Percentiles rank a stretch among this genome's conserved stretches.
Conservation (phyloP, 2,329 filamentous ascomycete species). For the Domatiomyces catenatus region DNA sequence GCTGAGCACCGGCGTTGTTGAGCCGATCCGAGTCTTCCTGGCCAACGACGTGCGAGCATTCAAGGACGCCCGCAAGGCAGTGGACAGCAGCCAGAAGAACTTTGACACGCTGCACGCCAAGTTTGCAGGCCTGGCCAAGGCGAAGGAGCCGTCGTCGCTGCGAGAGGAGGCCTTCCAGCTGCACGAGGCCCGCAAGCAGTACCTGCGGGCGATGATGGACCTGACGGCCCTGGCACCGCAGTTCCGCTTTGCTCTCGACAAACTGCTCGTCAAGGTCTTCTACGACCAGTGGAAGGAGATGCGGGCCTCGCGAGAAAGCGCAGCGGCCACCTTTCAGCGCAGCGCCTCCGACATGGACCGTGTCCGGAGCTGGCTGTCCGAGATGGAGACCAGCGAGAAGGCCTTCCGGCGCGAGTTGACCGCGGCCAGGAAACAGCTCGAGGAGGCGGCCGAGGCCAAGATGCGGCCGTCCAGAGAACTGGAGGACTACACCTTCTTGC, state of each 20-base stretch:
- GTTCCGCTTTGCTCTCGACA: slow-evolving; percentile 68
- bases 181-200: slow-evolving; percentile 79
- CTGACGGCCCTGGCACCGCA: slow-evolving; percentile 81
- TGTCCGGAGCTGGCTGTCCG: slow-evolving; percentile 78
- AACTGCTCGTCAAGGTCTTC: slow-evolving; percentile 68
- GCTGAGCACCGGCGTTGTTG: slow-evolving; percentile 60
- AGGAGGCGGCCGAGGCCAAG: slow-evolving; percentile 54
- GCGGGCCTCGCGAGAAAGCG: slow-evolving; percentile 52
- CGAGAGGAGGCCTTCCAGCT: slow-evolving; percentile 92
- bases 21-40: slow-evolving; percentile 69
- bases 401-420: slow-evolving; percentile 71
- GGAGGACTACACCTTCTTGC: slow-evolving; percentile 78
- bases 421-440: slow-evolving; percentile 63
- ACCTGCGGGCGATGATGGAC: slow-evolving; percentile 84
- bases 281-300: slow-evolving; percentile 81
- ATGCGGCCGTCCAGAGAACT: slow-evolving; percentile 77
- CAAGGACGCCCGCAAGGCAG: slow-evolving; percentile 61
- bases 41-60: slow-evolving; percentile 66
- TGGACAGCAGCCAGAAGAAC: slow-evolving; percentile 68
- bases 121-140: slow-evolving; percentile 73
- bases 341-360: slow-evolving; percentile 75
- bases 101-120: slow-evolving; percentile 71
- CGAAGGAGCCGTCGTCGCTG: slow-evolving; percentile 80
- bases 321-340: slow-evolving; percentile 45
- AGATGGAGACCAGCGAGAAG: slow-evolving; percentile 82